Base-by-base conservation (phyloP, 768 basidiomycete species). In the Xerocomellus chrysenteron region DNA sequence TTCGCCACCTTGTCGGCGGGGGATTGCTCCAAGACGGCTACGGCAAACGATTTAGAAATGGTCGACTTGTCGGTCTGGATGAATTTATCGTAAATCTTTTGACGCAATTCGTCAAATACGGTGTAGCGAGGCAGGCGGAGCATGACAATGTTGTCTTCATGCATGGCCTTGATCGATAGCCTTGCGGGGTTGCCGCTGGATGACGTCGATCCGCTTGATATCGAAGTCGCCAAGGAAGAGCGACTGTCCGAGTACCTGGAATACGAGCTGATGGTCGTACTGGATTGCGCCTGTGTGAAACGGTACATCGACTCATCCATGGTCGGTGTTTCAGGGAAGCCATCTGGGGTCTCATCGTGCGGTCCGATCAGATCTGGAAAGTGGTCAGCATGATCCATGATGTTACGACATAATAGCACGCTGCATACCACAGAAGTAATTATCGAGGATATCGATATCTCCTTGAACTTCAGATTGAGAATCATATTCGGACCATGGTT, bases 21-120 rank as follows among this genome's bases (percentile, higher is more conserved):
- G 54, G 63, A 36, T 21, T 78, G 77, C 52, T 82, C 75, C 46
- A 81, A 64, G 60, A 83, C 79, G 19, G 80, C 82, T 33, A 90
- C 70, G 9, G 76, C 77, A 65, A 90, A 90, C 1, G 76, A 70
- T 8, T 78, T 73, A 0, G 77, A 77, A 24, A 90, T 79, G 13
- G 77, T 74, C 42, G 84, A 61, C 47, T 78, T 79, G 67, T 85
- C 86, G 62, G 84, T 81, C 24, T 78, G 75, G n/a, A 80, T 77
- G 65, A 91, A 85, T 63, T 89, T 90, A 52, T 85, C 81, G 58
- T 80, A 80, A 26, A 92, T 73, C 47, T 80, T 79, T 50, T 73
- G 73, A 56, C 85, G 84, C 16, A 90, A 63, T 44, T 84, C 82
- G 17, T 69, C 62, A 53, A 84, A 79, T n/a, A 78, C 43, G 55